Percentiles rank a stretch among this genome's conserved stretches.
These are phyloP conservation scores for Linaria vulgaris DNA, from an alignment of 257 asterid genomes.

Conservation along the genomic window DNA sequence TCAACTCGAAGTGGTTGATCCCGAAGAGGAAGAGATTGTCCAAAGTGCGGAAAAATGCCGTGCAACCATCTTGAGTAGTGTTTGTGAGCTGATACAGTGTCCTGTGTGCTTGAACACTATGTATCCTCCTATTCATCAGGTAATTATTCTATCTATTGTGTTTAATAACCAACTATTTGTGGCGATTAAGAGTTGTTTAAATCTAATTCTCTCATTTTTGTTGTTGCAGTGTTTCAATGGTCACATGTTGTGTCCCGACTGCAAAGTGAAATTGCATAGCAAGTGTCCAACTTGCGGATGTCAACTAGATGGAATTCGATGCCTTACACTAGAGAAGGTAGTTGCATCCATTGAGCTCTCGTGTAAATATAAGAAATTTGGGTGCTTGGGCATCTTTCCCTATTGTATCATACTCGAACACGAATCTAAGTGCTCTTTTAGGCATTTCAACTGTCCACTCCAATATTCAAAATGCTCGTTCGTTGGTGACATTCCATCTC, in stretches of 20 bases:
- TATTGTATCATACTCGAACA: conserved; percentile 67
- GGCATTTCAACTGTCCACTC: conserved; percentile 65
- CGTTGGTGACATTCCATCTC: conserved; percentile 59
- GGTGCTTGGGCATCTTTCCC: conserved; percentile 53
- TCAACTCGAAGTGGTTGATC: no score
- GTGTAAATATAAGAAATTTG: conserved; percentile 57
- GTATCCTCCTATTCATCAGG: no score
- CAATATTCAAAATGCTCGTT: conserved; percentile 63
- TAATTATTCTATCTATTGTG: no score
- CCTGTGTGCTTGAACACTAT: no score
- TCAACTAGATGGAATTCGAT: conserved; percentile 65
- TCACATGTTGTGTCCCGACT: conserved; percentile 58
- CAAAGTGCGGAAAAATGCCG: no score
- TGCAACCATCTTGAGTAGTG: no score
- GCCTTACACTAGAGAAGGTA: conserved; percentile 65
- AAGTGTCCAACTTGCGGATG: conserved; percentile 73
- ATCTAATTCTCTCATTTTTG: no score
- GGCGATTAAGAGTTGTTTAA: no score
- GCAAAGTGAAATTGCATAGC: conserved; percentile 64
- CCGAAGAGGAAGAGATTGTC: no score
- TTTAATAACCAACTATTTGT: no score
- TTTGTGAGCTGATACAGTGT: no score
- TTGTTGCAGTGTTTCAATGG: conserved; percentile 57
- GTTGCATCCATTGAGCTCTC: conserved; percentile 73
- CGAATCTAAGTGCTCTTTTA: conserved; percentile 53